Evolutionary conservation across 2,329 filamentous ascomycete species (phyloP), one percentile per base, ranked within the genome.

Genomic region (Xylariaceae sp.): DNA sequence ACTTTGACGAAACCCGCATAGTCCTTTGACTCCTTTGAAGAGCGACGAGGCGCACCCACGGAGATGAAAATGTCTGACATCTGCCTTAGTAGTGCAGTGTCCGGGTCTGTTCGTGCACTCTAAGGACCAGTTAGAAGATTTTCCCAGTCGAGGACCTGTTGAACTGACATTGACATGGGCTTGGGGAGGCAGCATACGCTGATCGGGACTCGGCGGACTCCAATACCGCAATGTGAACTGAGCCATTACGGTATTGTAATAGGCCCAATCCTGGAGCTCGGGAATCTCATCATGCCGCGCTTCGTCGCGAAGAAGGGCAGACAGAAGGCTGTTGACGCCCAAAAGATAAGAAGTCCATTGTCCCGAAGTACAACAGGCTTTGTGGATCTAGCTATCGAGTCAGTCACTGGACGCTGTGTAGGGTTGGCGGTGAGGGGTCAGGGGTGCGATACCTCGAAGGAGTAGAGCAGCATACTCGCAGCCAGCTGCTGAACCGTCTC

Each of bases 241-340:
- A 7, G 63, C 56, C 6, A 66, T 47, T 2, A 64, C 60, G 47
- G 65, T 61, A 47, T 66, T 57, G 52, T 67, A 67, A 47, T 66
- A 57, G 1, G 66, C 60, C 57, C 64, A 66, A 46, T 66, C 63
- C 31, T 65, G 50, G 17, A 67, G 17, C 42, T 61, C 52, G 28
- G 40, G 38, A 36, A 19, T 33, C 16, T 53, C 33, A 2, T 56
- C 44, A 10, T 44, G 43, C 6, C 51, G 13, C 4, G 31, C 13
- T n/a, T 48, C 46, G 10, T 56, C 17, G 19, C 58, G 39, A 16
- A 42, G 39, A 6, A 47, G 18, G 4, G 42, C 40, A 12, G 53
- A 45, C 34, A 65, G 62, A 5, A 66, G 45, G 12, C 55, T 46
- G 51, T 62, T 61, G 42, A 54, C 55, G 13, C 57, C 53, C 17